These are phyloP conservation scores for Picochlorum costavermella DNA, from an alignment of 139 green algal species.

Conservation along the genomic window DNA sequence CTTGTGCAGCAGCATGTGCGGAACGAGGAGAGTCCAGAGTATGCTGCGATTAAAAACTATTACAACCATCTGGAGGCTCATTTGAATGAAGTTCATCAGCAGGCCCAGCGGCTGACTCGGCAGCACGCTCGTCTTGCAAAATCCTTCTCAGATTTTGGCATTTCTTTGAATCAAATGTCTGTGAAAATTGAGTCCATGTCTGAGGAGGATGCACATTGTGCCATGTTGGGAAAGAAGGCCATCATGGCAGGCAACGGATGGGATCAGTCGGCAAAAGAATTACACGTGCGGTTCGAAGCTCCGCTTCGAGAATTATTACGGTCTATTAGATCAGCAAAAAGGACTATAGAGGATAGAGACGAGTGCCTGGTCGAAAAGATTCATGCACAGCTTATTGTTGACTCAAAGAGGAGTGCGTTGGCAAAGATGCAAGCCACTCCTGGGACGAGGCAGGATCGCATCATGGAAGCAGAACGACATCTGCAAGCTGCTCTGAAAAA, in stretches of 20 bases:
- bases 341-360: conserved; percentile 55
- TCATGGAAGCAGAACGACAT: conserved; percentile 67
- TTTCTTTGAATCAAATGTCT: conserved; percentile 25
- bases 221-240: conserved; percentile 26
- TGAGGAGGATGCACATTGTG: conserved; percentile 24
- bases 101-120: conserved; percentile 57
- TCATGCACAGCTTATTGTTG: conserved; percentile 46
- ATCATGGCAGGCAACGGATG: conserved; percentile 1
- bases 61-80: conserved; percentile 72
- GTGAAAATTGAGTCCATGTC: conserved; percentile 11
- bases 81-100: conserved; percentile 68
- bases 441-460: conserved; percentile 46
- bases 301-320: conserved; percentile 78
- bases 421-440: conserved; percentile 66
- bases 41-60: conserved; percentile 48
- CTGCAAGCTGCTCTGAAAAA: conserved; percentile 45
- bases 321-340: conserved; percentile 53
- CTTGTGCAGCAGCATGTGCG: too few relatives aligned
- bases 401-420: conserved; percentile 56
- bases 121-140: conserved; percentile 60
- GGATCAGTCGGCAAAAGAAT: neutral
- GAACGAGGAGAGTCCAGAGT: neutral
- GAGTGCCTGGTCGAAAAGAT: conserved; percentile 39
- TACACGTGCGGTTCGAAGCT: conserved; percentile 60
- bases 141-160: conserved; percentile 69